Base-by-base conservation (phyloP, 2,329 filamentous ascomycete genomes). In the Thyridium curvatum region DNA sequence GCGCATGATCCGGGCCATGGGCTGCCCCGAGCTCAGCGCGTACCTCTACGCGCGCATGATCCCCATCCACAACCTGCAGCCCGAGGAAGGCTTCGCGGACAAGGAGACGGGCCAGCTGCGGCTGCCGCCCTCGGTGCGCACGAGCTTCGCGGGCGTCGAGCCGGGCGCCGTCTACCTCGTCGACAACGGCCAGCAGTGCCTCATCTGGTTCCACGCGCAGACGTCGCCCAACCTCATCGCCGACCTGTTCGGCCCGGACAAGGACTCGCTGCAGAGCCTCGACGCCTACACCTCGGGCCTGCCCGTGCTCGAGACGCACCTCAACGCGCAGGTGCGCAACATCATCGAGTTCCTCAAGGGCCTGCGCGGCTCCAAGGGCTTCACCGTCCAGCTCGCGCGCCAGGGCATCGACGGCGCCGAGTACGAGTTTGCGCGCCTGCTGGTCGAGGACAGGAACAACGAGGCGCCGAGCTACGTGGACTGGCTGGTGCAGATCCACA, bases 391-490 rank as follows among this genome's bases (percentile, higher is more conserved):
- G 63, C 72, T 98, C 35, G 93, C 93, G 8, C 70, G 93, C 42
- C 93, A 97, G 62, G 90, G 90, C 1, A 72, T 97, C 4, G 93
- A 98, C 55, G 93, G 93, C 1, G 87, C 90, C 3, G 93, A 98
- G 61, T 97, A 89, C 54, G 93, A 98, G 62, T 98, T 97, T 68
- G 93, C 93, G 8, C 73, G 90, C 38, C 71, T 94, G 64, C 64
- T 98, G 49, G 81, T 95, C 26, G 93, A 98, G 64, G 93, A 98
- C 57, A 78, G 93, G 48, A 97, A 97, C 61, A 95, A 95, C 50
- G 93, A 98, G 66, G 93, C 93, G 29, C 90, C 94, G 65, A 94
- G 86, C 58, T 98, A 97, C 62, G 93, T 97, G 28, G 93, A 98
- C 65, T 98, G 93, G 93, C 71, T 98, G 54, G 93, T 98, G 41